These are phyloP conservation scores for Pseudofabraea citricarpa DNA, from an alignment of 2,329 filamentous ascomycete genomes.

Conservation along the genomic window DNA sequence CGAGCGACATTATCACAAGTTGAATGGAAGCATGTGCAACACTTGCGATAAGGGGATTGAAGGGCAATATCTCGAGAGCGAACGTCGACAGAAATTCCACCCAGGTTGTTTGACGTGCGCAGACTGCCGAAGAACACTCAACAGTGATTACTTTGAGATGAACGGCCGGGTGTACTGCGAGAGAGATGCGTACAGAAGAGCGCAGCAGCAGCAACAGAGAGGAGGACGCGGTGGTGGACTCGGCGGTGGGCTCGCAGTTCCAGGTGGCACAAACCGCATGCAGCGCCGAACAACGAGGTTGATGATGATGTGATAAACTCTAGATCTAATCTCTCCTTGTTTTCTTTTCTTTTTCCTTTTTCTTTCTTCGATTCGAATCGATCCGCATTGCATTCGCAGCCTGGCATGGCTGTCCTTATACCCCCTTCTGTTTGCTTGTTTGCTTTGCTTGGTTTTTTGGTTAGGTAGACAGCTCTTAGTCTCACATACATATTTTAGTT, in stretches of 20 bases:
- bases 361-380: neutral
- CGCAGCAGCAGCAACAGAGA: constrained; percentile 19
- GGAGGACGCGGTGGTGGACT: constrained; percentile 10
- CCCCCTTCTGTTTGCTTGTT: too few species aligned
- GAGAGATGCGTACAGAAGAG: constrained; percentile 59
- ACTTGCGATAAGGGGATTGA: constrained; percentile 83
- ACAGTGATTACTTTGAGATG: constrained; percentile 89
- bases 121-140: constrained; percentile 69
- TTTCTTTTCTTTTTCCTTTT: constrained; percentile 1
- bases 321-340: constrained; percentile 5
- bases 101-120: constrained; percentile 80
- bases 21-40: constrained; percentile 82
- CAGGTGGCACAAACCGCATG: constrained; percentile 26
- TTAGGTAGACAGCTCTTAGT: too few species aligned
- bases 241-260: constrained; percentile 8
- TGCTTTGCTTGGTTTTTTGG: too few species aligned
- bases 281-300: constrained; percentile 43
- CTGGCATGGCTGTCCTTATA: constrained; percentile 14
- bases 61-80: constrained; percentile 87
- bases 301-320: constrained; percentile 43
- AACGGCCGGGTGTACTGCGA: constrained; percentile 79
- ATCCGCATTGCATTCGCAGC: constrained; percentile 10
- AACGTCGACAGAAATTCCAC: constrained; percentile 74
- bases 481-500: too few species aligned
- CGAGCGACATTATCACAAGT: constrained; percentile 84